A percentile compares a stretch with the other conserved stretches of the same genome.
Conservation (phyloP, 352 stramenopile species). For the Hyaloperonospora brassicae region DNA sequence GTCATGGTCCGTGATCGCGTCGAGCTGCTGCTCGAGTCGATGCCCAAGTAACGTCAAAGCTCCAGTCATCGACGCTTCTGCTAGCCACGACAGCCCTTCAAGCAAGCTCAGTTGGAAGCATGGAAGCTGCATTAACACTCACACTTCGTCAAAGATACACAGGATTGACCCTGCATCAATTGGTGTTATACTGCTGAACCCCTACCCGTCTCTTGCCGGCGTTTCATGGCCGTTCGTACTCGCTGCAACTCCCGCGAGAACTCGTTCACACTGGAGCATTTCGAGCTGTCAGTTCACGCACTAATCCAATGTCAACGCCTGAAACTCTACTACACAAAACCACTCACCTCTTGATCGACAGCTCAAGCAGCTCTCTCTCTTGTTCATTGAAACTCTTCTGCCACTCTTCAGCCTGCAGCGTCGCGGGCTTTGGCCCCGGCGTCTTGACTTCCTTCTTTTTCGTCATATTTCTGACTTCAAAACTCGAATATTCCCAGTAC, state of each 20-base stretch:
- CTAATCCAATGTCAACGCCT: neutral
- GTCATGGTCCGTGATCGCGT: slow-evolving; percentile 75
- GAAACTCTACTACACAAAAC: neutral
- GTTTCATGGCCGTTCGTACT: slow-evolving; percentile 17
- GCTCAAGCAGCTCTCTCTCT: slow-evolving; percentile 17
- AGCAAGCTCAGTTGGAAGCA: slow-evolving; percentile 5
- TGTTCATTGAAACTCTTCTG: slow-evolving; percentile 15
- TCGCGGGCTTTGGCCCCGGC: neutral
- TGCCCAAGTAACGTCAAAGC: slow-evolving; percentile 13
- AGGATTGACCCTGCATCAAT: neutral
- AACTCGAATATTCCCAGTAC: slow-evolving; percentile 1
- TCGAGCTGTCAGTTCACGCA: neutral
- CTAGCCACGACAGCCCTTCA: slow-evolving; percentile 1
- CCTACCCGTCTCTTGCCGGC: slow-evolving; percentile 4
- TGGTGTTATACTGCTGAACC: neutral
- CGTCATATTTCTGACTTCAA: slow-evolving; percentile 5
- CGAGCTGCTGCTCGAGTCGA: slow-evolving; percentile 36
- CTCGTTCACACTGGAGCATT: slow-evolving; percentile 14
- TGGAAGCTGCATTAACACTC: slow-evolving; percentile 9
- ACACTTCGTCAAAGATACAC: slow-evolving; percentile 4
- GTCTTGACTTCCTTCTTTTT: slow-evolving; percentile 14
- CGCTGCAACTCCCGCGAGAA: slow-evolving; percentile 22
- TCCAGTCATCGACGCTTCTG: neutral
- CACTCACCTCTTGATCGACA: slow-evolving; percentile 23
- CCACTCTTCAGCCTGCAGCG: slow-evolving; percentile 4